phyloP scores from a whole-genome alignment of 805 yeast species.

The Suhomyces sp. region DNA sequence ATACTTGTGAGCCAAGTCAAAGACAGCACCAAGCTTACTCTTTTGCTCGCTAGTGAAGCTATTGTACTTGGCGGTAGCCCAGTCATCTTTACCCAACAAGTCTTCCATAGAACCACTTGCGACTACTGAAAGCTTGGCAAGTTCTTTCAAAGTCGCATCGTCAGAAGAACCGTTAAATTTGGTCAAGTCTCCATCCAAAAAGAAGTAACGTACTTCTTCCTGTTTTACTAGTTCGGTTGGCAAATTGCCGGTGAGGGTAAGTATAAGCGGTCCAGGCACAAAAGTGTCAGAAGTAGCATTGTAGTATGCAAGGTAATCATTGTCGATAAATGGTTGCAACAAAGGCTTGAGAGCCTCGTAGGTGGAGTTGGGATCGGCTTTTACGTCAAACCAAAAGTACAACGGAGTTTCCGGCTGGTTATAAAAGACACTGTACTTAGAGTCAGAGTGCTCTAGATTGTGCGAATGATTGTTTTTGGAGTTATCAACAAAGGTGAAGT shows the following conservation, averaged over 20 bases:
- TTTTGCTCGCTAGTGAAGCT: constrained; percentile 37
- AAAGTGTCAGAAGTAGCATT: constrained; percentile 32
- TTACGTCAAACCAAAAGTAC: constrained; percentile 62
- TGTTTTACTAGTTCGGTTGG: constrained; percentile 41
- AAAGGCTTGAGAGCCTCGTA: constrained; percentile 45
- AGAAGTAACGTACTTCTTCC: constrained; percentile 34
- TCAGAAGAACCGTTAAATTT: constrained; percentile 19
- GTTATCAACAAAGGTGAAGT: constrained; percentile 3
- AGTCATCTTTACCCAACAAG: constrained; percentile 24
- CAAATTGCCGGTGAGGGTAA: constrained; percentile 64
- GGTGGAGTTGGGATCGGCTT: constrained; percentile 50
- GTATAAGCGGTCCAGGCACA: constrained; percentile 54
- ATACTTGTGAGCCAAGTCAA: constrained; percentile 46
- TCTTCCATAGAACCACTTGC: constrained; percentile 44
- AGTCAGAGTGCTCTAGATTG: constrained; percentile 10
- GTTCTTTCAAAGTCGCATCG: constrained; percentile 15
- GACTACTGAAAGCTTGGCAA: constrained; percentile 30
- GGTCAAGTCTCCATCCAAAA: constrained; percentile 53
- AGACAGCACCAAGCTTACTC: constrained; percentile 18
- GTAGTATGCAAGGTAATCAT: constrained; percentile 50
- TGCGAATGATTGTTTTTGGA: constrained; percentile 1
- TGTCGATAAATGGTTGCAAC: constrained; percentile 46
- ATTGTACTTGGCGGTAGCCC: constrained; percentile 8
- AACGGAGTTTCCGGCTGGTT: constrained; percentile 51
- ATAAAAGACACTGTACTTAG: constrained; percentile 33